Base-by-base conservation (phyloP, 495 filamentous ascomycete genomes). In the Penicillium longicatenatum region DNA sequence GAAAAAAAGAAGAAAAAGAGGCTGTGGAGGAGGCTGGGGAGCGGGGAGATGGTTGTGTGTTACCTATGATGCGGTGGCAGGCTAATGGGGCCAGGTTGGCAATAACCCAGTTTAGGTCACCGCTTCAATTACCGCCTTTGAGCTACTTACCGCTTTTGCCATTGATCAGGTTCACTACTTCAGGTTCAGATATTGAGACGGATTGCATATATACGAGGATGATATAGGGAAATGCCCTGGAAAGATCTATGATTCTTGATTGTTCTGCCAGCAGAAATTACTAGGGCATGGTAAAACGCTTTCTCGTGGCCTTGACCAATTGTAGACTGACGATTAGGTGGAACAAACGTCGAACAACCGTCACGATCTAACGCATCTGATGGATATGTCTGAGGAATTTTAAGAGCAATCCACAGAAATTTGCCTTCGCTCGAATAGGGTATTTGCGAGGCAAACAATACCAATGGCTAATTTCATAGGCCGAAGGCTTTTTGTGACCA, bases 1-100 rank as follows among this genome's bases (percentile, higher is more conserved):
- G 6, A 60, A 64, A 54, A 48, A 43, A 55, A 54, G 26, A 42
- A 45, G 42, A 33, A 60, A 21, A 53, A 58, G 67, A 63, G 65
- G 67, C 45, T 47, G 62, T 39, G 37, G 50, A 49, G 63, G 68
- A 61, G 65, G 67, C 65, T 64, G 68, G 66, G 62, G 54, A 66
- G 65, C 51, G 62, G 65, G 62, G 62, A 63, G 30, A 42, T 20
- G 50, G 61, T 65, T 63, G 64, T 63, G 64, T 63, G 64, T 61
- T 61, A 61, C 62, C 57, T 56, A 52, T 66, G 56, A 39, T 39
- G 37, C 37, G 37, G 31, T 14, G 12, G 31, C 16, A 39, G 37
- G 37, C 16, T 39, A 39, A 17, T 39, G 37, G 37, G 37, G 37
- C 37, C 37, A 39, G 10, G 12, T n/a, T n/a, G 37, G 37, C 37